Base-by-base conservation (phyloP, 495 filamentous ascomycete species). In the Aspergillus leporis region DNA sequence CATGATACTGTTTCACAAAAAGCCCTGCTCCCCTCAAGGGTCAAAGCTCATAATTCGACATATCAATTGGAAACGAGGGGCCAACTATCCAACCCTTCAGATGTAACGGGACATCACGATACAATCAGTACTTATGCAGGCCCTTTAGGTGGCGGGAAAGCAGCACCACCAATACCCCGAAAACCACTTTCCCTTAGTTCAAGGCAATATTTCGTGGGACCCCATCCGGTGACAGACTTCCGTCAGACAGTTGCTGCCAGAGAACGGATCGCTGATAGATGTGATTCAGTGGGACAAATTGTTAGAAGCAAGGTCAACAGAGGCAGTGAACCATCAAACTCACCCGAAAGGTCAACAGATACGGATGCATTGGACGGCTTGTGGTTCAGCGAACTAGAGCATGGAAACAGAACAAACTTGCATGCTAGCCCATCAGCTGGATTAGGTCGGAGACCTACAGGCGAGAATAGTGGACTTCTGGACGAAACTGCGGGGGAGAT, bases 161-260 rank as follows among this genome's bases (percentile, higher is more conserved):
- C 40, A 7, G 65, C 69, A 18, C 73, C 75, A 16, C 65, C 54
- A 5, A 61, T 77, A 18, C 74, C 74, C 34, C 69, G 68, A 31
- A 77, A 77, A 47, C 74, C 74, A 0, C 43, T 68, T 9, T 70
- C 69, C 5, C 58, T 75, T 8, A 67, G 58, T 48, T 66, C 67
- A 12, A 53, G 51, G n/a, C 22, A 56, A 32, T 22, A 31, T 22
- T 7, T 5, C 47, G 22, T 16, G 14, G 13, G 51, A 18, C 8
- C n/a, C 19, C 22, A 16, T 14, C 41, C 40, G 4, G 41, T 6
- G 5, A 19, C 10, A 10, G 34, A 13, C 14, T 6, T 14, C 34
- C 6, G 7, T 3, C 34, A 38, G 34, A 38, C 34, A 38, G 34
- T 38, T 38, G 34, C 10, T 38, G 10, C 3, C 10, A 38, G 7